These are phyloP conservation scores for Amauroascus niger DNA, from an alignment of 2,329 filamentous ascomycete species.

Conservation along the genomic window DNA sequence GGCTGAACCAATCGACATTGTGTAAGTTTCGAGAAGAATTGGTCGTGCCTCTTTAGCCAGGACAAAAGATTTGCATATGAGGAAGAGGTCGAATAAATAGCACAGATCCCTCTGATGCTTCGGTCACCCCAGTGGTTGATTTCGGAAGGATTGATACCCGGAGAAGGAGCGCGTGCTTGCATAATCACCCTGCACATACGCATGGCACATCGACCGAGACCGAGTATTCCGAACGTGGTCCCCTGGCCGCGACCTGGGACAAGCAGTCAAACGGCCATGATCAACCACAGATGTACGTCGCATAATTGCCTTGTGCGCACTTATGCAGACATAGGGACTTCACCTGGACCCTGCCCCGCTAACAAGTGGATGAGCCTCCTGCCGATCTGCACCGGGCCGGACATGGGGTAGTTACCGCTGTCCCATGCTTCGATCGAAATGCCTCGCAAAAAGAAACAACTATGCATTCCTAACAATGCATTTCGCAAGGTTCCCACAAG, in stretches of 20 bases:
- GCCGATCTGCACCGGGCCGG: not conserved
- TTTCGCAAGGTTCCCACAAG: too few species aligned
- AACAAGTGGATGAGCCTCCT: not conserved
- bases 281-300: not conserved
- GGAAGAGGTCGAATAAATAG: not conserved
- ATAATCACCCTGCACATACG: not conserved
- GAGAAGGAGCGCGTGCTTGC: not conserved
- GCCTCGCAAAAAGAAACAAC: not conserved
- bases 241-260: not conserved
- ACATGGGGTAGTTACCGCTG: too few species aligned
- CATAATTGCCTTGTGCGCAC: not conserved
- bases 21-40: not conserved
- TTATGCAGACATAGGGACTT: not conserved
- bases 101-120: not conserved
- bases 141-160: not conserved
- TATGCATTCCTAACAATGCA: too few species aligned
- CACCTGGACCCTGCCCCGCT: not conserved
- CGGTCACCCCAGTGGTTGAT: not conserved
- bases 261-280: not conserved
- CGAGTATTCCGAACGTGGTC: not conserved
- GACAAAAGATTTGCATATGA: too few species aligned
- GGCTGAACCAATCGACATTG: not conserved
- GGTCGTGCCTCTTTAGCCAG: not conserved
- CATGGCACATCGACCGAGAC: not conserved
- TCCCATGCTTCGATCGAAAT: not conserved